These are phyloP conservation scores for Botrytis hyacinthi DNA, from an alignment of 2,329 filamentous ascomycete species.

Conservation along the genomic window DNA sequence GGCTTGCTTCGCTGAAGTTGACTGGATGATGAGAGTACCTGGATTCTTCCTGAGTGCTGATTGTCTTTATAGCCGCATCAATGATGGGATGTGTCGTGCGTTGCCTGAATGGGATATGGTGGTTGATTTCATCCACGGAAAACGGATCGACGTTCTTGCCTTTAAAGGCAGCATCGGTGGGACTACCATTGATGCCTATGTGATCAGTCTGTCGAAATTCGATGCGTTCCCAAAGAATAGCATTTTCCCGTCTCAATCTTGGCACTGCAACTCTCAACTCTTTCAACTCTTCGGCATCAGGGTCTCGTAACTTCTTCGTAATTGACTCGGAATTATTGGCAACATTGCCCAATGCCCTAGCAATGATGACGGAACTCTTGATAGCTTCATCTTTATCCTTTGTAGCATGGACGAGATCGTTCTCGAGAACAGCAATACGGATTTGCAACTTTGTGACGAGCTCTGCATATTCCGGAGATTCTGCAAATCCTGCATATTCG, in stretches of 20 bases:
- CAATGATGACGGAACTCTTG: constrained; percentile 24
- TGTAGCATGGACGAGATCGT: constrained; percentile 27
- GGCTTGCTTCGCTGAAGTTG: neutral
- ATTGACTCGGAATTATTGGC: neutral
- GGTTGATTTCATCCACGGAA: neutral
- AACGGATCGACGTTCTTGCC: neutral
- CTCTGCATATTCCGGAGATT: neutral
- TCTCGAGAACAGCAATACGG: constrained; percentile 31
- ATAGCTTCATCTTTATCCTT: constrained; percentile 26
- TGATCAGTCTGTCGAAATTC: neutral
- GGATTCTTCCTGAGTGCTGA: neutral
- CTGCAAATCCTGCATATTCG: neutral
- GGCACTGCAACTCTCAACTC: constrained; percentile 28
- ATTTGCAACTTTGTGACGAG: constrained; percentile 24
- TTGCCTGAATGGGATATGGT: neutral
- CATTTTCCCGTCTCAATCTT: constrained; percentile 28
- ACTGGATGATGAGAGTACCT: neutral
- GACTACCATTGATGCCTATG: neutral
- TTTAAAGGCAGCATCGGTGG: neutral
- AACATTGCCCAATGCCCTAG: constrained; percentile 13
- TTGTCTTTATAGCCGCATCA: neutral
- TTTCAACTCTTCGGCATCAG: constrained; percentile 14
- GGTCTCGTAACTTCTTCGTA: neutral
- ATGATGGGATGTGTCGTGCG: neutral
- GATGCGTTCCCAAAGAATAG: constrained; percentile 12